phyloP scores from a whole-genome alignment of 1,139 yeast genomes.

The Saccharomyces hybrid region DNA sequence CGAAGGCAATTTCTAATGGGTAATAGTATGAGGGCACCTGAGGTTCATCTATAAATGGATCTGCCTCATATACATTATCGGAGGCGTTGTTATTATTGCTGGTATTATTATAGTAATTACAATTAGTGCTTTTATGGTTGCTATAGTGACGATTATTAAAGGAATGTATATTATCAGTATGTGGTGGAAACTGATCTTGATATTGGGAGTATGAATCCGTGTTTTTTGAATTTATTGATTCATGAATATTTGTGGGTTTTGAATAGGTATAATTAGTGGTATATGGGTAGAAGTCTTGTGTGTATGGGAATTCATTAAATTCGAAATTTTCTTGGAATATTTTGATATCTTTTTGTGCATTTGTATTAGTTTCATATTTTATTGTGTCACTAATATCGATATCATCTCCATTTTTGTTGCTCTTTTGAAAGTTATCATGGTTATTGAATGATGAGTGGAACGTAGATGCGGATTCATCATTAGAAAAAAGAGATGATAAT shows the following conservation, averaged over 20 bases:
- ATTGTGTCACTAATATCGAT: not conserved
- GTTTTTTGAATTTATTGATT: not conserved
- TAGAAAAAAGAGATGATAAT: constrained; percentile 5
- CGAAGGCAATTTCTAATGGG: constrained; percentile 6
- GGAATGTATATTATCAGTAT: not conserved
- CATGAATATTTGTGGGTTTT: not conserved
- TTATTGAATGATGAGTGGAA: not conserved
- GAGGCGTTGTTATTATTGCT: not conserved
- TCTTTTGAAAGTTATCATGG: not conserved
- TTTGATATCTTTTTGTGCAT: not conserved
- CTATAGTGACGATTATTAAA: not conserved
- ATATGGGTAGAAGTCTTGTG: not conserved
- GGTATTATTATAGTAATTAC: not conserved
- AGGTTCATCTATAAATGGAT: not conserved
- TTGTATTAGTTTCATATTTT: not conserved
- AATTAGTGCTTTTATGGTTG: not conserved
- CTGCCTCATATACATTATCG: not conserved
- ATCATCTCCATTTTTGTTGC: not conserved
- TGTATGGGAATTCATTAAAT: not conserved
- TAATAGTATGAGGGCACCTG: constrained; percentile 5
- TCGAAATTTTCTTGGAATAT: not conserved
- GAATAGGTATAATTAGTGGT: not conserved
- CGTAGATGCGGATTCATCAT: constrained; percentile 1
- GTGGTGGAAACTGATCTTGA: not conserved
- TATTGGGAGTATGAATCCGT: not conserved